A percentile compares a stretch with the other conserved stretches of the same genome.
These are phyloP conservation scores for Pestalotiopsis sp. DNA, from an alignment of 2,329 filamentous ascomycete genomes.

Conservation along the genomic window DNA sequence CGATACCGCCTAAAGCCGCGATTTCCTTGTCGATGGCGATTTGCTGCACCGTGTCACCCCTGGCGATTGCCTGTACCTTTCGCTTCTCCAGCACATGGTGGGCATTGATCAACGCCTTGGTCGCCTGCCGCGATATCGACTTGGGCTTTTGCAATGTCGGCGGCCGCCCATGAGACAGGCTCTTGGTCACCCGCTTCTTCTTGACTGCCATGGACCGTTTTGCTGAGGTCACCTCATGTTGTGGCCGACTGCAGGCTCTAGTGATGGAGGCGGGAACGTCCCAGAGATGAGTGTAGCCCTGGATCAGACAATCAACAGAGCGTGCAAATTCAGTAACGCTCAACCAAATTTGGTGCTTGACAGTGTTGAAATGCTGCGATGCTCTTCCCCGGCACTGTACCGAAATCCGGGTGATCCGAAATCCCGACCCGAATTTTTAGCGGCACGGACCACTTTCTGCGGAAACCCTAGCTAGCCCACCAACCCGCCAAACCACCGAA, in stretches of 20 bases:
- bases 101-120: slow-evolving; percentile 63
- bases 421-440: background rate
- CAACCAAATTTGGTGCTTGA: background rate
- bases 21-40: slow-evolving; percentile 53
- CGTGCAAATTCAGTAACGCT: background rate
- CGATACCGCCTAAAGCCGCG: slow-evolving; percentile 58
- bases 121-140: slow-evolving; percentile 65
- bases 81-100: slow-evolving; percentile 67
- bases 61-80: slow-evolving; percentile 53
- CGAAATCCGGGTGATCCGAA: background rate
- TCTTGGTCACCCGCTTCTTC: slow-evolving; percentile 47
- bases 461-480: slow-evolving; percentile 10
- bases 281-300: background rate
- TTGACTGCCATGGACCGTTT: slow-evolving; percentile 41
- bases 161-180: slow-evolving; percentile 54
- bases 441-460: slow-evolving; percentile 1
- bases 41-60: slow-evolving; percentile 51
- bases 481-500: background rate
- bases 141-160: slow-evolving; percentile 52
- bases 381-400: background rate
- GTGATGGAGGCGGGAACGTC: background rate
- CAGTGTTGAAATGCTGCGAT: background rate
- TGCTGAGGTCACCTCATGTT: background rate
- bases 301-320: background rate
- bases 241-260: too few species aligned